A percentile compares a stretch with the other conserved stretches of the same genome.
phyloP scores from a whole-genome alignment of 306 rosid species.

The Lablab purpureus region DNA sequence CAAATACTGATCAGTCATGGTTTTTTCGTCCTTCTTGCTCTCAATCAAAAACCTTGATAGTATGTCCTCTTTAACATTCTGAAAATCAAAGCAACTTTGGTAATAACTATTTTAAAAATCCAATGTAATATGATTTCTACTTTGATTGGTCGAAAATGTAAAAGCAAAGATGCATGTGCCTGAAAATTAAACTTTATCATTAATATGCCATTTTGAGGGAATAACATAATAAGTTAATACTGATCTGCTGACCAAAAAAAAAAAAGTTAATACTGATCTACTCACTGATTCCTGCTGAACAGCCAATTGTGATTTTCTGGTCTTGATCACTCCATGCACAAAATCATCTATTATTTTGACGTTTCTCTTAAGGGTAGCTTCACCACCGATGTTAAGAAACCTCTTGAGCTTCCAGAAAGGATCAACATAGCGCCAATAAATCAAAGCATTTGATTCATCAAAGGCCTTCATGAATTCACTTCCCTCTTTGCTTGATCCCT shows the following conservation, averaged over 20 bases:
- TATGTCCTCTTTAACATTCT: constrained; percentile 76
- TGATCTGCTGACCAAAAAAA: too few relatives aligned
- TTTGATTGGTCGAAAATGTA: neutral
- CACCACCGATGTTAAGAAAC: constrained; percentile 68
- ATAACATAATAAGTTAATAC: too few relatives aligned
- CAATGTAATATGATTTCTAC: neutral
- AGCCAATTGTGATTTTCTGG: constrained; percentile 51
- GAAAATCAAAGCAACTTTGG: neutral
- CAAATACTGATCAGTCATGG: constrained; percentile 66
- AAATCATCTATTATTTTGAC: constrained; percentile 59
- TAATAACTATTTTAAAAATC: neutral
- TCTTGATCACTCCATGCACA: constrained; percentile 56
- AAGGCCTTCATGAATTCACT: constrained; percentile 71
- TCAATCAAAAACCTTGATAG: constrained; percentile 82
- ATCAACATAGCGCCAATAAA: constrained; percentile 72
- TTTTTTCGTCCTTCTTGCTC: constrained; percentile 63
- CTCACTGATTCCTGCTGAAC: constrained; percentile 58
- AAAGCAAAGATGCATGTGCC: neutral
- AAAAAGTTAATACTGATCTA: constrained; percentile 7
- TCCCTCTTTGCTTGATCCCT: constrained; percentile 67
- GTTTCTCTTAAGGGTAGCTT: constrained; percentile 65
- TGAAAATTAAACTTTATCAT: neutral
- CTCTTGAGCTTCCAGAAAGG: constrained; percentile 78
- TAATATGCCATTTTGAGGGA: too few relatives aligned
- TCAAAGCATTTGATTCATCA: constrained; percentile 73